phyloP scores from a whole-genome alignment of 257 asterid species.

The Forsythia suspensa region DNA sequence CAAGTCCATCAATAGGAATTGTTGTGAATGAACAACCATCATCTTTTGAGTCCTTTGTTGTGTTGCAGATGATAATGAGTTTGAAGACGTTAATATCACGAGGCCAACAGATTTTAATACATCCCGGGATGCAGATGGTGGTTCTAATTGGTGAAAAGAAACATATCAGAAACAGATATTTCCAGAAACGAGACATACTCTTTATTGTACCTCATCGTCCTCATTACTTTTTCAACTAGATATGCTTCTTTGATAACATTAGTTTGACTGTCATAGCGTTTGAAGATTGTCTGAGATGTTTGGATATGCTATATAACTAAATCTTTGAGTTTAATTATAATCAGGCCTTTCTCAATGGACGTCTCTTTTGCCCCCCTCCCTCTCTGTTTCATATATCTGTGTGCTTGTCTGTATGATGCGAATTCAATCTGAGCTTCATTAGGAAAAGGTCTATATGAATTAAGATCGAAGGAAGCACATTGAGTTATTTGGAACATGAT shows the following conservation, averaged over 20 bases:
- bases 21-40: background rate
- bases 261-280: background rate
- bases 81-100: conserved; percentile 66
- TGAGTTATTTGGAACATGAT: too few relatives aligned
- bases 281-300: background rate
- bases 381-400: background rate
- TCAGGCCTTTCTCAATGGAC: background rate
- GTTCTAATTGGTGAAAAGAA: conserved; percentile 40
- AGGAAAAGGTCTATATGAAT: too few relatives aligned
- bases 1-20: background rate
- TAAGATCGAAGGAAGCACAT: too few relatives aligned
- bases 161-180: background rate
- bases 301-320: background rate
- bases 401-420: background rate
- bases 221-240: background rate
- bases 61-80: conserved; percentile 60
- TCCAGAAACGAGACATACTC: conserved; percentile 13
- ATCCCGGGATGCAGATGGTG: conserved; percentile 40
- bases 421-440: too few relatives aligned
- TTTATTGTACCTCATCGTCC: background rate
- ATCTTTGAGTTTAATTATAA: background rate
- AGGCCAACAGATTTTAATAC: conserved; percentile 52
- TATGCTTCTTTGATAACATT: conserved; percentile 10
- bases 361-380: background rate
- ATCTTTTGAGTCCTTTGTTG: background rate